Conservation (phyloP, 768 basidiomycete species). For the Stropharia rugosoannulata region DNA sequence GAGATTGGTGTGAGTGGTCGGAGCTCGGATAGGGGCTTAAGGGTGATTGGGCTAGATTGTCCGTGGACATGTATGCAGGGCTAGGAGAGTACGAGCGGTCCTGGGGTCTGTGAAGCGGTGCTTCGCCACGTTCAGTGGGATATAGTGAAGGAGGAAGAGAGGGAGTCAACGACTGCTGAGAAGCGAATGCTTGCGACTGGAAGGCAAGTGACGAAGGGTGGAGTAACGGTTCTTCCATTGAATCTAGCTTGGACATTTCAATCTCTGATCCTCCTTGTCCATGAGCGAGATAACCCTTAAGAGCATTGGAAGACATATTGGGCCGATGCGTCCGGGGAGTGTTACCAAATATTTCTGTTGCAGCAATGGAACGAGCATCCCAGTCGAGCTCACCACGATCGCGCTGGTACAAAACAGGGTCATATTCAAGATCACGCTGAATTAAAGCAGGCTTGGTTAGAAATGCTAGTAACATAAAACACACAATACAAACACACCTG, state of each 20-base stretch:
- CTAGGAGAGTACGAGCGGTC: slow-evolving; percentile 36
- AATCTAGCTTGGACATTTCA: slow-evolving; percentile 59
- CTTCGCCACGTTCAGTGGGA: slow-evolving; percentile 41
- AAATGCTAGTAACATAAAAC: neutral
- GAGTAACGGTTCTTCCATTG: slow-evolving; percentile 64
- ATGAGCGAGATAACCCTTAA: slow-evolving; percentile 49
- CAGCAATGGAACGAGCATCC: slow-evolving; percentile 78
- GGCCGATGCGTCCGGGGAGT: slow-evolving; percentile 41
- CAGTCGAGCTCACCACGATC: slow-evolving; percentile 87
- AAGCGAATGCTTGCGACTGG: slow-evolving; percentile 33
- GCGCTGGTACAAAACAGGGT: slow-evolving; percentile 73
- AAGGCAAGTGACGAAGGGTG: slow-evolving; percentile 31
- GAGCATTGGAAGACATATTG: slow-evolving; percentile 26
- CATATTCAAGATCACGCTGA: slow-evolving; percentile 76
- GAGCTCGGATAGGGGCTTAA: slow-evolving; percentile 15
- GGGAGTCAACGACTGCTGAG: slow-evolving; percentile 39
- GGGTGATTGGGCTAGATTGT: slow-evolving; percentile 18
- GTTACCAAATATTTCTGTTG: slow-evolving; percentile 54
- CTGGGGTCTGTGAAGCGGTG: slow-evolving; percentile 63
- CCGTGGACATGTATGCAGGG: slow-evolving; percentile 33
- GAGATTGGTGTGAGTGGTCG: slow-evolving; percentile 11
- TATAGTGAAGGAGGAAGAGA: slow-evolving; percentile 44
- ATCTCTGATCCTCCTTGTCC: slow-evolving; percentile 42
- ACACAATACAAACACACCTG: slow-evolving; percentile 42
- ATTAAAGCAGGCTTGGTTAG: neutral